These are phyloP conservation scores for Typha latifolia DNA, from an alignment of 176 grass and related monocot genomes.

Conservation along the genomic window DNA sequence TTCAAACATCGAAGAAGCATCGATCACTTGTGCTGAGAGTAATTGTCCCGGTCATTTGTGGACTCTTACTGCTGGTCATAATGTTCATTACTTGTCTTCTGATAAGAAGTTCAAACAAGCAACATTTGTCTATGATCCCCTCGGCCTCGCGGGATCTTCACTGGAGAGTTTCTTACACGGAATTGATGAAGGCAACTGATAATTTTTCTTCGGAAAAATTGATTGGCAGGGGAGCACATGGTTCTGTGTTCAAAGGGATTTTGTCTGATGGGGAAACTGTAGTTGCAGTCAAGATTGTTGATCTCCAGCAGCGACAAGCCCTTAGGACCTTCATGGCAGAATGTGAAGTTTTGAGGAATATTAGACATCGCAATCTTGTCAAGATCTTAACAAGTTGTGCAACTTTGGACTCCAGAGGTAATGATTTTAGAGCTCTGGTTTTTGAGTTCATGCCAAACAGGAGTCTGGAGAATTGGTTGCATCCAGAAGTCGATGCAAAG, in stretches of 20 bases:
- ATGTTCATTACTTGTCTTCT: constrained; percentile 7
- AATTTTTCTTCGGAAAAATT: constrained; percentile 32
- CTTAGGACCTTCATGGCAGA: constrained; percentile 47
- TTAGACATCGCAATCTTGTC: constrained; percentile 48
- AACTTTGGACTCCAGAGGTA: constrained; percentile 29
- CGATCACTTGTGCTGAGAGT: constrained; percentile 6
- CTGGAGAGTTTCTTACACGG: constrained; percentile 32
- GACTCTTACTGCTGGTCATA: background rate
- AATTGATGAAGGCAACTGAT: constrained; percentile 40
- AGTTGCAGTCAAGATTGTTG: constrained; percentile 44
- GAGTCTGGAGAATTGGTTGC: constrained; percentile 42
- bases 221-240: constrained; percentile 32
- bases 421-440: constrained; percentile 49
- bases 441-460: constrained; percentile 45
- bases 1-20: background rate
- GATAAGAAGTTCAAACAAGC: constrained; percentile 1
- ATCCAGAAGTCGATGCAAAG: constrained; percentile 6
- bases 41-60: constrained; percentile 10
- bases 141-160: constrained; percentile 2
- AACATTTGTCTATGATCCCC: background rate
- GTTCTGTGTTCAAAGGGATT: constrained; percentile 31
- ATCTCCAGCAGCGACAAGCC: constrained; percentile 35
- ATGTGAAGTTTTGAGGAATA: constrained; percentile 37
- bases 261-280: constrained; percentile 8
- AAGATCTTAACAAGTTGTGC: constrained; percentile 42